Percentiles rank a stretch among this genome's conserved stretches.
These are phyloP conservation scores for Tribonema minus DNA, from an alignment of 108 stramenopile species.

Conservation along the genomic window DNA sequence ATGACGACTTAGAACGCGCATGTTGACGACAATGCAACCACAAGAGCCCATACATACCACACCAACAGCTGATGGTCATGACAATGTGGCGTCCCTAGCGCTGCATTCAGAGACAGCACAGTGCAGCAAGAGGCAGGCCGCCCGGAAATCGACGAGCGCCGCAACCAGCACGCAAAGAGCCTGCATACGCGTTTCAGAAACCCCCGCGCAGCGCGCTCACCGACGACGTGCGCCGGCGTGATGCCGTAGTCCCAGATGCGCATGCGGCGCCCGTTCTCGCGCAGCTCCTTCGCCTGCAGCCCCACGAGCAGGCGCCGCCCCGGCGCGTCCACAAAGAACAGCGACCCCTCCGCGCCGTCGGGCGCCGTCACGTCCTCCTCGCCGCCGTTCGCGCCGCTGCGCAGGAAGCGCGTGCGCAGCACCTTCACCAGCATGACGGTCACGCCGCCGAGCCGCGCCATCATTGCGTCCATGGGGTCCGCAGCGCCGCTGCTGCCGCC, in stretches of 20 bases:
- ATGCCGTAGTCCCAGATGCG: neutral
- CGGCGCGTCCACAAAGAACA: constrained; percentile 11
- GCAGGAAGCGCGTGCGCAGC: constrained; percentile 25
- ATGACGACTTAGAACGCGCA: neutral
- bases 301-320: neutral
- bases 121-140: too few species aligned
- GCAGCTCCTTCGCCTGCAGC: neutral
- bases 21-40: neutral
- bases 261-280: neutral
- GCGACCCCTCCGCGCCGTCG: constrained; percentile 11
- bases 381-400: neutral
- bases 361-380: constrained; percentile 30
- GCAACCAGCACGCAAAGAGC: neutral
- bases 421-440: constrained; percentile 22
- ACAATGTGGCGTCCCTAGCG: too few species aligned
- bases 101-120: too few species aligned
- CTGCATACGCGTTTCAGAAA: neutral
- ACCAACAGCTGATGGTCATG: neutral
- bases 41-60: neutral
- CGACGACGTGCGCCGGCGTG: too few species aligned
- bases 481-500: too few species aligned
- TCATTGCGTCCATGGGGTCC: neutral
- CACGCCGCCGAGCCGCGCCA: constrained; percentile 1
- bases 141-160: too few species aligned
- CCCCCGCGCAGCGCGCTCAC: too few species aligned